These are phyloP conservation scores for Jimgerdemannia lactiflua DNA, from an alignment of 192 early-diverging fungal species.

Conservation along the genomic window DNA sequence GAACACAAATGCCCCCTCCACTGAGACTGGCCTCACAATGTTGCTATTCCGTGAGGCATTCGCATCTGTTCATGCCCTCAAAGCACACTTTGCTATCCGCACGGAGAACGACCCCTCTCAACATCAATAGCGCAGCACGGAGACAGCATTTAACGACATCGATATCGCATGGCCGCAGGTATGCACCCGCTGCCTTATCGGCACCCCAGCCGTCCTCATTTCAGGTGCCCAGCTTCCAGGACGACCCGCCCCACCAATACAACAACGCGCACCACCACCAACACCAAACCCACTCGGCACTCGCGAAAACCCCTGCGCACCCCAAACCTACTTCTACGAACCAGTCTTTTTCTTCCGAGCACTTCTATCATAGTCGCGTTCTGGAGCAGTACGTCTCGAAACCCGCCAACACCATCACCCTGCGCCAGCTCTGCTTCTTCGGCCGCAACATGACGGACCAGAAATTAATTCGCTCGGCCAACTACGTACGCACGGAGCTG, in stretches of 20 bases:
- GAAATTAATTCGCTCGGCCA: conserved; percentile 81
- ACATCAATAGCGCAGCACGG: background rate
- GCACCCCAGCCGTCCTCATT: background rate
- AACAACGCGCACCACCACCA: background rate
- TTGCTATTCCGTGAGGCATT: background rate
- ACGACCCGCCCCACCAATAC: background rate
- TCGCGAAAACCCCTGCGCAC: background rate
- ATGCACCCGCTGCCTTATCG: background rate
- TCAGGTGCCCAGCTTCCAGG: background rate
- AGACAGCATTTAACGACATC: background rate
- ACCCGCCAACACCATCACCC: conserved; percentile 77
- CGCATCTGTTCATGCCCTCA: background rate
- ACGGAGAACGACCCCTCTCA: too few relatives aligned
- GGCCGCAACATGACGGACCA: conserved; percentile 85
- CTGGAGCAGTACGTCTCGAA: conserved; percentile 85
- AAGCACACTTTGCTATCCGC: background rate
- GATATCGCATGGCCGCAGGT: background rate
- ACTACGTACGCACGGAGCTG: conserved; percentile 89
- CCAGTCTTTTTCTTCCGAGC: conserved; percentile 38
- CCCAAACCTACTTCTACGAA: background rate
- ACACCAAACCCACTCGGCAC: background rate
- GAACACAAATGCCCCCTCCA: background rate
- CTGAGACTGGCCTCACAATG: background rate
- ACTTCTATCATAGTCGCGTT: conserved; percentile 90
- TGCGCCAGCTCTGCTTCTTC: conserved; percentile 91